phyloP scores from a whole-genome alignment of 2,329 filamentous ascomycete genomes.

The Colletotrichum zoysiae region DNA sequence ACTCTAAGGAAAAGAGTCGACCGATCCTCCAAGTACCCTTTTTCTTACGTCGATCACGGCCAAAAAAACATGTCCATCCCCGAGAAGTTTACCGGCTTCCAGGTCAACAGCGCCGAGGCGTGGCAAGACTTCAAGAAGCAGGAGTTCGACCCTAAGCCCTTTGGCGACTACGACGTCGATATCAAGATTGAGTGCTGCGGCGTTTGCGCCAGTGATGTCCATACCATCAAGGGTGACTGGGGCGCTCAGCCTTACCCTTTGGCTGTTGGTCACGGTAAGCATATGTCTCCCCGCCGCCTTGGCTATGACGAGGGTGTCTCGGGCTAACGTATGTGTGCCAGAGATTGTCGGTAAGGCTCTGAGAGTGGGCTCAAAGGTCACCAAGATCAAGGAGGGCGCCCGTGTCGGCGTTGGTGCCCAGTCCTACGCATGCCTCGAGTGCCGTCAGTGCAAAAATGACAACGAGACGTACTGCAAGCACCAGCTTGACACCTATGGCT shows the following conservation, averaged over 20 bases:
- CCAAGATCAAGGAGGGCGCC: slow-evolving; percentile 69
- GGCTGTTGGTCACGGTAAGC: slow-evolving; percentile 74
- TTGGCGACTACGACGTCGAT: slow-evolving; percentile 88
- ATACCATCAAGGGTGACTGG: slow-evolving; percentile 79
- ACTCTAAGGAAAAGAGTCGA: not conserved
- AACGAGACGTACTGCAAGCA: slow-evolving; percentile 78
- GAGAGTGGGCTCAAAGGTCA: slow-evolving; percentile 75
- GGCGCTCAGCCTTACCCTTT: slow-evolving; percentile 72
- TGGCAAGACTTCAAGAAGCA: slow-evolving; percentile 76
- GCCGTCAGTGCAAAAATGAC: slow-evolving; percentile 73
- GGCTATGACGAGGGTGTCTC: not conserved
- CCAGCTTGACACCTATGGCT: slow-evolving; percentile 71
- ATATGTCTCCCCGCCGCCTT: too few relatives aligned
- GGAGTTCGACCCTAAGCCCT: slow-evolving; percentile 85
- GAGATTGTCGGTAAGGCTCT: slow-evolving; percentile 79
- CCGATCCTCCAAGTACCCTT: not conserved
- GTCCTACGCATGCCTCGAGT: slow-evolving; percentile 73
- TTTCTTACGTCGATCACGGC: slow-evolving; percentile 18
- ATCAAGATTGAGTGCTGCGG: slow-evolving; percentile 88
- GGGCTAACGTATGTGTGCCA: slow-evolving; percentile 40
- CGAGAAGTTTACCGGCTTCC: slow-evolving; percentile 72
- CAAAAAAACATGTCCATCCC: slow-evolving; percentile 63
- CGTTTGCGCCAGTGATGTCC: slow-evolving; percentile 79
- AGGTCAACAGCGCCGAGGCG: slow-evolving; percentile 65
- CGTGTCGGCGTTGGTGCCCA: slow-evolving; percentile 79